phyloP scores from a whole-genome alignment of 1,139 yeast species.

The Kodamaea fungicola region DNA sequence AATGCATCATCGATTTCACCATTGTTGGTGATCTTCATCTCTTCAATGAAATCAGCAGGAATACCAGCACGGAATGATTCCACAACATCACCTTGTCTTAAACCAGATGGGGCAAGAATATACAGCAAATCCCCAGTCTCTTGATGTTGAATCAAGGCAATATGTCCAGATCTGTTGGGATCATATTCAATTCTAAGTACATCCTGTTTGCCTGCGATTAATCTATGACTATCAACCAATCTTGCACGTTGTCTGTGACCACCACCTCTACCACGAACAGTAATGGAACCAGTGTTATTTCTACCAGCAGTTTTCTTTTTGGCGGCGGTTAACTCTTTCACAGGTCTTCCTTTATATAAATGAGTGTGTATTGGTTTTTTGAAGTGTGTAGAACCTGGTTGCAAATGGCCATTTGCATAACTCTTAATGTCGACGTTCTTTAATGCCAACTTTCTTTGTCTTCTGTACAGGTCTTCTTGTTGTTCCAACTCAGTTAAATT shows the following conservation, averaged over 20 bases:
- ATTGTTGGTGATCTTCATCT: slow-evolving; percentile 59
- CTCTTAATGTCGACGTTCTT: slow-evolving; percentile 69
- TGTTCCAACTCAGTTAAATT: slow-evolving; percentile 70
- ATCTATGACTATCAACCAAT: slow-evolving; percentile 72
- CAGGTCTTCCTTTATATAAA: slow-evolving; percentile 81
- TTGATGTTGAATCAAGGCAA: slow-evolving; percentile 74
- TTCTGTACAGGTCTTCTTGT: slow-evolving; percentile 68
- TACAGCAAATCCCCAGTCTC: slow-evolving; percentile 66
- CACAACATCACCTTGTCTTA: slow-evolving; percentile 87
- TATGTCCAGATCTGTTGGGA: slow-evolving; percentile 92
- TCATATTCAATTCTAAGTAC: slow-evolving; percentile 92
- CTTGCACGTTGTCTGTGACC: slow-evolving; percentile 91
- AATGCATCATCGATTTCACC: slow-evolving; percentile 92
- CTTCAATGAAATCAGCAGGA: slow-evolving; percentile 70
- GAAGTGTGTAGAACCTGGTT: slow-evolving; percentile 90
- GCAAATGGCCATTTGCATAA: slow-evolving; percentile 66
- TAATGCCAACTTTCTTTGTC: slow-evolving; percentile 71
- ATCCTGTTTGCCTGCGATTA: slow-evolving; percentile 64
- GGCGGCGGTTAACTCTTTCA: slow-evolving; percentile 70
- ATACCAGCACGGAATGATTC: slow-evolving; percentile 87
- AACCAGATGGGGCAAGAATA: slow-evolving; percentile 87
- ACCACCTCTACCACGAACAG: slow-evolving; percentile 95
- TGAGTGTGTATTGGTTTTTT: slow-evolving; percentile 85
- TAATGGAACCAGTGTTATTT: slow-evolving; percentile 82
- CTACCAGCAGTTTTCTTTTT: slow-evolving; percentile 82